phyloP scores from a whole-genome alignment of 202 grass and related monocot species.

The Cymbopogon flexuosus region DNA sequence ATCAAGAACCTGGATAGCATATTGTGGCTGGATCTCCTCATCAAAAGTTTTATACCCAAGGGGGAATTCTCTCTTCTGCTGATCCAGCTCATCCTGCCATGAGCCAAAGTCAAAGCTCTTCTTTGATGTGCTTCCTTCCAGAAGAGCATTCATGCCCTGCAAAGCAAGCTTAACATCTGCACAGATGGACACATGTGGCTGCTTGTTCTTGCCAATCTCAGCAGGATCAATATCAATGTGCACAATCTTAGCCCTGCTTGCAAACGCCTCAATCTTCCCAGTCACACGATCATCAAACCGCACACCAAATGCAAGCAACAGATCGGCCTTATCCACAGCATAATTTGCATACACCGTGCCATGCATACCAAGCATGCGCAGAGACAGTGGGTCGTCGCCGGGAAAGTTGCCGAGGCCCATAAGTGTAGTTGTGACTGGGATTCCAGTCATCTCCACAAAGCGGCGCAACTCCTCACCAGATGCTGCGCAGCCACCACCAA shows the following conservation, averaged over 20 bases:
- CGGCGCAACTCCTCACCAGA: conserved; percentile 66
- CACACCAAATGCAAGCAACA: conserved; percentile 91
- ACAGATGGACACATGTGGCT: conserved; percentile 86
- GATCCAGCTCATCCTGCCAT: conserved; percentile 69
- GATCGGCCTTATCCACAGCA: conserved; percentile 81
- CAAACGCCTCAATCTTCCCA: conserved; percentile 91
- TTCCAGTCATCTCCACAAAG: conserved; percentile 71
- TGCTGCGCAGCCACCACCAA: conserved; percentile 76
- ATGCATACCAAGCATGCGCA: conserved; percentile 98
- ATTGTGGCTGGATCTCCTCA: conserved; percentile 76
- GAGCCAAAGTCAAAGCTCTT: conserved; percentile 46
- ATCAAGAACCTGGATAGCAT: conserved; percentile 76
- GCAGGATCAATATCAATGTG: conserved; percentile 98
- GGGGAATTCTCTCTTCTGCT: conserved; percentile 73
- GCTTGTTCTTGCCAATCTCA: conserved; percentile 99
- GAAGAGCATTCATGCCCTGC: conserved; percentile 61
- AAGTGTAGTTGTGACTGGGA: conserved; percentile 89
- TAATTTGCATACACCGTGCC: conserved; percentile 93
- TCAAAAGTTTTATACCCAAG: conserved; percentile 63
- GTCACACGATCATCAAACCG: conserved; percentile 94
- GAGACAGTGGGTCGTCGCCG: conserved; percentile 52
- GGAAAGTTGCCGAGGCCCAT: conserved; percentile 96
- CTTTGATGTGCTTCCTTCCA: conserved; percentile 37
- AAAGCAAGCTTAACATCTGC: conserved; percentile 74
- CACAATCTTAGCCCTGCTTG: conserved; percentile 89